Evolutionary conservation across 768 basidiomycete species (phyloP).

Genomic region (Auriscalpium vulgare): DNA sequence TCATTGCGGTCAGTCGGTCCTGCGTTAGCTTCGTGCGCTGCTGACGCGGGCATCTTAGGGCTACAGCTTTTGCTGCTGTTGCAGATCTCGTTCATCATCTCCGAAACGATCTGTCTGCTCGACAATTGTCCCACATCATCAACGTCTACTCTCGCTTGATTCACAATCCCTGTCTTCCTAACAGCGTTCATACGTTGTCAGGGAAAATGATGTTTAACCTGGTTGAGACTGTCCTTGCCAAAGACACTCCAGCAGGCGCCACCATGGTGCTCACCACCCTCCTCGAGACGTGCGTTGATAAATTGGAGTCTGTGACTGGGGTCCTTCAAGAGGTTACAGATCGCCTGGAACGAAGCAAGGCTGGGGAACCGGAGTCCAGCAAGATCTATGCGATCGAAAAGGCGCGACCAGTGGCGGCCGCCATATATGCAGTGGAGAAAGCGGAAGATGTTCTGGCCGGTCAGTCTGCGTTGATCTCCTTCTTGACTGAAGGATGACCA

Average conservation of each 20-base stretch:
- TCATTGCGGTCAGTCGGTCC: slow-evolving; percentile 54
- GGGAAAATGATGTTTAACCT: slow-evolving; percentile 90
- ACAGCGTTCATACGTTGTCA: slow-evolving; percentile 80
- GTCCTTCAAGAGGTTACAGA: slow-evolving; percentile 51
- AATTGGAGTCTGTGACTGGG: slow-evolving; percentile 71
- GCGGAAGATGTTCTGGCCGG: slow-evolving; percentile 78
- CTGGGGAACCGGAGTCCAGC: slow-evolving; percentile 29
- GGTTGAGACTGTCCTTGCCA: slow-evolving; percentile 71
- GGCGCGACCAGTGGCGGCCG: slow-evolving; percentile 71
- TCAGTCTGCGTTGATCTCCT: slow-evolving; percentile 25
- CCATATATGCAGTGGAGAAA: slow-evolving; percentile 72
- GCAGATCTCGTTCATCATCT: slow-evolving; percentile 93
- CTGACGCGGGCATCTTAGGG: slow-evolving; percentile 31
- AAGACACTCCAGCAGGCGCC: slow-evolving; percentile 65
- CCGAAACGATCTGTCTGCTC: slow-evolving; percentile 67
- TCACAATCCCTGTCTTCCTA: slow-evolving; percentile 78
- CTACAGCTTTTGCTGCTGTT: slow-evolving; percentile 77
- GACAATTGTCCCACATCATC: slow-evolving; percentile 71
- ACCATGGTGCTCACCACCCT: slow-evolving; percentile 63
- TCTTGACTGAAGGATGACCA: slow-evolving; percentile 8
- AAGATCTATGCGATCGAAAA: slow-evolving; percentile 76
- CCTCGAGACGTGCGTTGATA: slow-evolving; percentile 77
- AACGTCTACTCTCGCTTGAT: slow-evolving; percentile 82
- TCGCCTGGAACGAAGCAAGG: slow-evolving; percentile 37
- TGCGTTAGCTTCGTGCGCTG: background rate